Base-by-base conservation (phyloP, 768 basidiomycete genomes). In the Collybiopsis confluens region DNA sequence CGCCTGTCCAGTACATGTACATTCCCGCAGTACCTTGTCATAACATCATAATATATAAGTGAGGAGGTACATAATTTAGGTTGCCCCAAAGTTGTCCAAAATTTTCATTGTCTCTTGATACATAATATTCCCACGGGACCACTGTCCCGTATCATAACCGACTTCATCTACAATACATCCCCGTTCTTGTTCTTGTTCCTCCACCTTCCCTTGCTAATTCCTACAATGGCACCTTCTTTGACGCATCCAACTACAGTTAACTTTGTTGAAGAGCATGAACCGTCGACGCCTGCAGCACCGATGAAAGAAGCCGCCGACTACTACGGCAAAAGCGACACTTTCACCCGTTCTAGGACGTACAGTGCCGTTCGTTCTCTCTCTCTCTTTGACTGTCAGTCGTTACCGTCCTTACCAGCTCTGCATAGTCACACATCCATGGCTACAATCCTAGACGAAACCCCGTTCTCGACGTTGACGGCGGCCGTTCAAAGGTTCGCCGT, bases 301-400 rank as follows among this genome's bases (percentile, higher is more conserved):
- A 45, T 45, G 27, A 53, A 53, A 35, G 92, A 95, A 51, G 83
- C 92, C 8, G 78, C 83, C 21, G 80, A 82, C 8, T 94, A 94
- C 72, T 96, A 96, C 60, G 90, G 89, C 40, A 84, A 85, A 18
- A 79, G 77, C 41, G 88, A 96, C 64, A 77, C 84, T 3, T 87
- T 84, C 68, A 83, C 85, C 65, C 86, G 92, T 60, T 84, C 88
- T 16, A 78, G 93, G 63, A 96, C 93, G 0, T 97, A 93, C 68
- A 93, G 91, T 59, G 83, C 83, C 56, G 93, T 94, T 71, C 59
- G 86, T 69, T 15, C 28, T 55, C 55, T 30, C 36, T 36, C 54
- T 52, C 54, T 53, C 28, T 49, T 52, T 59, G 52, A 62, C 49
- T 56, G 5, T 52, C 24, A 38, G 36, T 18, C 45, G 52, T 50